Evolutionary conservation across 441 rosid species (phyloP), one percentile per base, ranked within the genome.

Genomic region (Biscutella laevigata): DNA sequence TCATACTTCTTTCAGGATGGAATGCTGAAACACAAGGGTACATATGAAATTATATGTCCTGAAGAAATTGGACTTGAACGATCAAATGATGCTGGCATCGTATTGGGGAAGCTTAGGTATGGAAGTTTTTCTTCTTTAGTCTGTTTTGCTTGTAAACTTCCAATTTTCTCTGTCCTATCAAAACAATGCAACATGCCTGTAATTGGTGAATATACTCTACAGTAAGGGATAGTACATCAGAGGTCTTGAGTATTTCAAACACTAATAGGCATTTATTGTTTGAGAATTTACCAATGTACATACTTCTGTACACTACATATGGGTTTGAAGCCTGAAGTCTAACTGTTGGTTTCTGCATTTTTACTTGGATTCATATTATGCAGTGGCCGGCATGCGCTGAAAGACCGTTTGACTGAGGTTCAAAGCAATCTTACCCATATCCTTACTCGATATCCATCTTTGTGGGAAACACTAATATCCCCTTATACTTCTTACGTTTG

Each of bases 341-440:
- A 33, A 58, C 43, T 29, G 39, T 34, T 57, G 47, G 62, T 19
- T 33, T 64, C 32, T 50, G 33, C n/a, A n/a, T n/a, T 64, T 51
- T 57, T 29, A 26, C 11, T 9, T 44, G 64, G 49, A 27, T 51
- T 58, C 55, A 43, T 48, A 6, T 61, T 66, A 34, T 72, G n/a
- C 72, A 92, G 97, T 61, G 99, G 99, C 24, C 90, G 95, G 5
- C 97, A 88, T 67, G 99, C 95, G 25, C 62, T 92, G 62, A 88
- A 64, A 53, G 86, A 74, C 73, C 83, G 83, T 67, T 65, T 88
- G 51, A 64, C 61, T 35, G 90, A 88, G 95, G 99, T 92, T 78
- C 26, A 43, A 12, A 32, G 21, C 54, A 44, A 7, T 42, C 30
- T 13, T 19, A 37, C 4, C 25, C 36, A 22, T 17, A 26, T 40